Base-by-base conservation (phyloP, 2,329 filamentous ascomycete genomes). In the Alternaria solani region DNA sequence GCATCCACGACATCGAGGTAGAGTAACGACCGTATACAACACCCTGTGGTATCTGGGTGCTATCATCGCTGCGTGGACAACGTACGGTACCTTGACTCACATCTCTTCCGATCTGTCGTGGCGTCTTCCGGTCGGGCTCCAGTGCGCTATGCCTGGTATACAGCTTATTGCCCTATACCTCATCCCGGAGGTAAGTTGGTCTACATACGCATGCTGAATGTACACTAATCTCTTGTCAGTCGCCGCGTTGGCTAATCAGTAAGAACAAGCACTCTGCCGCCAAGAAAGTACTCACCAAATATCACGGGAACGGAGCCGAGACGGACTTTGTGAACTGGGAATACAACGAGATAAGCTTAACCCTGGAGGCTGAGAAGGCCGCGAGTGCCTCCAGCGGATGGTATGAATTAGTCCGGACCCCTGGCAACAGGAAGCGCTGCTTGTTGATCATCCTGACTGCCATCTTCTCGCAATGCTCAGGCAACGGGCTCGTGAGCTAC, bases 191-290 rank as follows among this genome's bases (percentile, higher is more conserved):
- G 36, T 38, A 7, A 38, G 36, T 38, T 6, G 8, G 36, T 7
- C 36, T 38, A 16, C n/a, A 38, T 18, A 38, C n/a, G 36, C 36
- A 87, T 87, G 2, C 87, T 87, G 1, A 65, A 86, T 7, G 80
- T 89, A 58, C 87, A 89, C 78, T 79, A 90, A 25, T 51, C 77
- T 14, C 86, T 87, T 89, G 11, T 88, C 88, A 7, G 88, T 88
- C 85, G 0, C 58, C 61, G 3, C 61, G 48, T 34, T 61, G 59
- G 61, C 32, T 66, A 14, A 57, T 64, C 26, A 56, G 51, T 18
- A 66, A 66, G 23, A 48, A 54, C 20, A 61, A 59, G 46, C 41
- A 64, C 25, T 39, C 49, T 2, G 41, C 52, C 11, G 61, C 61
- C 1, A 61, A 59, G 47, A 53, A 46, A 6, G 32, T 66, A n/a